Base-by-base conservation (phyloP, 2,329 filamentous ascomycete genomes). In the Penicillium sclerotigenum region DNA sequence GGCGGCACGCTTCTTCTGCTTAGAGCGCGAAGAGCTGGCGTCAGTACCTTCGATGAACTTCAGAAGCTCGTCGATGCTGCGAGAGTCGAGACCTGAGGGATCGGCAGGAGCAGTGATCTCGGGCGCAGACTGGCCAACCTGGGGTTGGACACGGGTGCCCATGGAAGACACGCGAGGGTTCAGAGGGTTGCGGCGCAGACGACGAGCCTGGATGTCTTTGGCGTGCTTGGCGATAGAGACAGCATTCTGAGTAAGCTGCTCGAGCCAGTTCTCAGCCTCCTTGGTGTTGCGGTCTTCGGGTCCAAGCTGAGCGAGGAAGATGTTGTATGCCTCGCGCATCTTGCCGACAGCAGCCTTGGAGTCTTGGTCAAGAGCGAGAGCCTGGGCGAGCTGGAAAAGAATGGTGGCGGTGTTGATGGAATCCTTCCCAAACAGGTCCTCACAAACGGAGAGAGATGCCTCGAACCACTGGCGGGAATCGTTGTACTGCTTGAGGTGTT, bases 391-490 rank as follows among this genome's bases (percentile, higher is more conserved):
- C 81, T 99, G 94, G 87, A 97, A 99, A 47, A 96, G 84, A 18
- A 99, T 85, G 1, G 93, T 97, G 28, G 94, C 94, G 1, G 91
- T 91, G 77, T 95, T 96, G 76, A 97, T 87, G 13, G 91, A 96
- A 65, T 90, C 84, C 73, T 89, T 88, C 69, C 94, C 94, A 62
- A 93, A 96, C 5, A 97, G 86, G 43, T 87, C 84, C 76, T 97
- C 91, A 73, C 92, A 97, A 59, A 97, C 87, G 41, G 85, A 83
- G 49, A 97, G 85, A 10, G 92, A 95, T 62, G 91, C 88, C 75
- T 97, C 94, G 71, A 99, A 99, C 94, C 94, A 99, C 60, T 93
- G 82, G 49, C 94, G 88, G 43, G 93, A 97, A 76, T 96, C 91
- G 67, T 93, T 88, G 79, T 96, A 99, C 59, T 89, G 87, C 81